A percentile compares a stretch with the other conserved stretches of the same genome.
Evolutionary conservation across 306 rosid genomes (phyloP).

Genomic region (Cercis canadensis): DNA sequence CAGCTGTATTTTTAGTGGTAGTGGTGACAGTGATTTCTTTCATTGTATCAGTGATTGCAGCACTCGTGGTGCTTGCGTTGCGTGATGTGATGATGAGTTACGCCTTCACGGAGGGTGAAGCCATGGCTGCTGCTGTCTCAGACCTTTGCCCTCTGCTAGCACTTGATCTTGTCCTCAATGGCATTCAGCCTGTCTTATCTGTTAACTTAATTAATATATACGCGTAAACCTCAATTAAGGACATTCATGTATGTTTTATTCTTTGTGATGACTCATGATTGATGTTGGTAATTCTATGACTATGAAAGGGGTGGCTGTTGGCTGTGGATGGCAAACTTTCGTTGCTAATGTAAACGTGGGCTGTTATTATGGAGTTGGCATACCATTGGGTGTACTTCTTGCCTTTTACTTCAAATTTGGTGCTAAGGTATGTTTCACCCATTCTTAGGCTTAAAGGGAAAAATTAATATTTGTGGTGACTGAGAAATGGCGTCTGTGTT

Average conservation of each 20-base stretch:
- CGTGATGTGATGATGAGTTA: constrained; percentile 73
- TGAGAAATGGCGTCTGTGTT: background rate
- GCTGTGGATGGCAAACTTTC: too few species aligned
- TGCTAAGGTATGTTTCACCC: constrained; percentile 59
- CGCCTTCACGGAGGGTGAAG: constrained; percentile 71
- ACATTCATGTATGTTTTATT: background rate
- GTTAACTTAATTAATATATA: constrained; percentile 46
- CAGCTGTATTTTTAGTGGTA: constrained; percentile 69
- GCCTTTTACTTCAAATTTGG: constrained; percentile 71
- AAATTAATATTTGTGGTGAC: background rate
- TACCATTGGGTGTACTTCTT: constrained; percentile 64
- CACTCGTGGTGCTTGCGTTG: constrained; percentile 44
- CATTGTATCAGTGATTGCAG: constrained; percentile 58
- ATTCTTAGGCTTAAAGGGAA: too few species aligned
- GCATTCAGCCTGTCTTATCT: constrained; percentile 83
- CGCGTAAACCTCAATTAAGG: background rate
- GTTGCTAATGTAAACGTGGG: constrained; percentile 36
- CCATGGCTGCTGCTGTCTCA: constrained; percentile 82
- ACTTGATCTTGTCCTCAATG: constrained; percentile 69
- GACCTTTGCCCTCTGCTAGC: constrained; percentile 80
- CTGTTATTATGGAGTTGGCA: constrained; percentile 69
- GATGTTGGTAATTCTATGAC: too few species aligned
- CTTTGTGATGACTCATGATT: too few species aligned
- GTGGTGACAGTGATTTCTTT: constrained; percentile 62
- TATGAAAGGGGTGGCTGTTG: too few species aligned